These are phyloP conservation scores for Aristolochia californica DNA, from an alignment of 164 flowering plant species.

Conservation along the genomic window DNA sequence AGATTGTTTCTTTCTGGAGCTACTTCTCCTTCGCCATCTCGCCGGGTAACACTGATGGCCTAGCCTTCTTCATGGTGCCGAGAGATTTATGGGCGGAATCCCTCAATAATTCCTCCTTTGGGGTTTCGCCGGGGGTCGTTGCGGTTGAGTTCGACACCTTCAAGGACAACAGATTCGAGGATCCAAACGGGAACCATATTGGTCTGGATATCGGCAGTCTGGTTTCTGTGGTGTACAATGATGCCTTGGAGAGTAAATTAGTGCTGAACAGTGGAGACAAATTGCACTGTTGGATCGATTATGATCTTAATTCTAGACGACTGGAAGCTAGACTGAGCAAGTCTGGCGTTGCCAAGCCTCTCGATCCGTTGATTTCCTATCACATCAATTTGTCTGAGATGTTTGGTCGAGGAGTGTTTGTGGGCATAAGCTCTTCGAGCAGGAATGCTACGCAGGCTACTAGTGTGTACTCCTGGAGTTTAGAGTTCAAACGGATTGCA, in stretches of 20 bases:
- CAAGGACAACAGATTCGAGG: conserved; percentile 21
- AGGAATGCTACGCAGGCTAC: conserved; percentile 46
- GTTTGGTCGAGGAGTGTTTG: conserved; percentile 45
- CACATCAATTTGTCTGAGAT: conserved; percentile 40
- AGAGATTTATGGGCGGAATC: conserved; percentile 13
- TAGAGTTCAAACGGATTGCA: conserved; percentile 32
- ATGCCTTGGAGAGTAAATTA: conserved; percentile 33
- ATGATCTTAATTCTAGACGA: conserved; percentile 45
- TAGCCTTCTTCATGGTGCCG: conserved; percentile 51
- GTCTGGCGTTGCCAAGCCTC: conserved; percentile 31
- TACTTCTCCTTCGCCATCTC: conserved; percentile 59
- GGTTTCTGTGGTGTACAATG: conserved; percentile 25
- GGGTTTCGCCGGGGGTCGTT: conserved; percentile 33
- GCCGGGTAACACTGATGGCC: conserved; percentile 41
- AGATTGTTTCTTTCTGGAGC: conserved; percentile 48
- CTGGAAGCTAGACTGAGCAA: conserved; percentile 56
- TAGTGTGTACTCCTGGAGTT: conserved; percentile 68
- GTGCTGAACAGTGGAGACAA: conserved; percentile 39
- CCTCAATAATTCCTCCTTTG: conserved; percentile 10
- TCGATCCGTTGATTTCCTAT: conserved; percentile 40
- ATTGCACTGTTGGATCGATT: conserved; percentile 65
- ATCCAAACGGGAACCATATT: conserved; percentile 39
- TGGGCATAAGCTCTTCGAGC: conserved; percentile 59
- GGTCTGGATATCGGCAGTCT: conserved; percentile 38
- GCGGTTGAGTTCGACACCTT: conserved; percentile 46